Conservation (phyloP, 768 basidiomycete species). For the Brasilioporus rufonigricans region DNA sequence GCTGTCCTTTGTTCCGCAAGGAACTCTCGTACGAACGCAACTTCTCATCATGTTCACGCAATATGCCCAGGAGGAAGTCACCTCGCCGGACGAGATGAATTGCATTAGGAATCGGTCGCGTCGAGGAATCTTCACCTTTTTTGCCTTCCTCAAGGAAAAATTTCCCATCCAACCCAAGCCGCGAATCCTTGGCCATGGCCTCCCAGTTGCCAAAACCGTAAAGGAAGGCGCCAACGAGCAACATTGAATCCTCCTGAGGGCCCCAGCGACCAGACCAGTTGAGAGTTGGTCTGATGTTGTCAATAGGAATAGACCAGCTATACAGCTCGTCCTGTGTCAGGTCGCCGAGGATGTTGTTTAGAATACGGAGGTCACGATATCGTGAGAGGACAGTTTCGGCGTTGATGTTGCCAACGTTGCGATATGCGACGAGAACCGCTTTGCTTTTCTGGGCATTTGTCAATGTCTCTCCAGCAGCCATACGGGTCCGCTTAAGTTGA, state of each 20-base stretch:
- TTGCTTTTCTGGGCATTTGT: slow-evolving; percentile 96
- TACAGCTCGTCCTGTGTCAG: slow-evolving; percentile 65
- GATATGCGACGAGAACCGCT: slow-evolving; percentile 89
- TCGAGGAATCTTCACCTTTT: slow-evolving; percentile 83
- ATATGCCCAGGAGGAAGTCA: slow-evolving; percentile 83
- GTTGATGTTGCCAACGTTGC: slow-evolving; percentile 90
- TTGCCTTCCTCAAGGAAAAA: slow-evolving; percentile 99
- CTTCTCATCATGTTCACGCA: slow-evolving; percentile 89
- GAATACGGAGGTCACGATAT: slow-evolving; percentile 81
- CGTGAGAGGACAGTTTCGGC: slow-evolving; percentile 95
- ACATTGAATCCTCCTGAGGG: slow-evolving; percentile 87
- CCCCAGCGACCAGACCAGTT: slow-evolving; percentile 98
- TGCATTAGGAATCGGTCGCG: slow-evolving; percentile 91
- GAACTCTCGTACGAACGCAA: slow-evolving; percentile 84
- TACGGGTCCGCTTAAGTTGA: slow-evolving; percentile 69
- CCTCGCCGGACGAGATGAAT: slow-evolving; percentile 97
- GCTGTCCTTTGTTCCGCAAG: slow-evolving; percentile 64
- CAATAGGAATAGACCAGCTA: slow-evolving; percentile 86
- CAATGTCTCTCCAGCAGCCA: slow-evolving; percentile 83
- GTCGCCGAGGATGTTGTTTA: slow-evolving; percentile 74
- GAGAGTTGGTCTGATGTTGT: slow-evolving; percentile 89
- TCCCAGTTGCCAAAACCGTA: slow-evolving; percentile 99
- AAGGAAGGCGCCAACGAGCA: slow-evolving; percentile 88
- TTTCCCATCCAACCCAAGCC: slow-evolving; percentile 82
- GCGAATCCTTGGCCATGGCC: slow-evolving; percentile 83